Evolutionary conservation across 345 rosid genomes (phyloP).

Genomic region (Eucalyptus melliodora): DNA sequence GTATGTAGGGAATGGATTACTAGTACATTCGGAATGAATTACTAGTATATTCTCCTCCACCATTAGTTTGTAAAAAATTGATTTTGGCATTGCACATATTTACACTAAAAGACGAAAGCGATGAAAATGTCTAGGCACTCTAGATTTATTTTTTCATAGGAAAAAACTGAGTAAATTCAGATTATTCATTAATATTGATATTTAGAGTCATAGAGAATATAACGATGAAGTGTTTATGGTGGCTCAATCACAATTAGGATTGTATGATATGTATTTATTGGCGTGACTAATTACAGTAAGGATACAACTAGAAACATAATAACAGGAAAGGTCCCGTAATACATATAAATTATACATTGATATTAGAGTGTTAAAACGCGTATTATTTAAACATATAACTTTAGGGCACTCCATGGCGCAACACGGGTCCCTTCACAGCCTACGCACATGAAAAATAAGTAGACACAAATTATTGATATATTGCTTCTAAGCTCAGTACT

Average conservation of each 20-base stretch:
- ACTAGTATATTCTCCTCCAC: neutral
- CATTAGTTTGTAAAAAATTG: neutral
- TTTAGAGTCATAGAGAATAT: neutral
- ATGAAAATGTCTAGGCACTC: neutral
- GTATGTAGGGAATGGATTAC: neutral
- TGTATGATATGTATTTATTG: neutral
- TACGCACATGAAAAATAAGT: neutral
- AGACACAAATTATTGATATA: neutral
- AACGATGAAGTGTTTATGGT: neutral
- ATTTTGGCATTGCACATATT: neutral
- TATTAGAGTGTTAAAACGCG: neutral
- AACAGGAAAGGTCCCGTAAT: neutral
- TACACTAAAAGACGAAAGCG: accelerated
- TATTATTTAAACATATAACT: neutral
- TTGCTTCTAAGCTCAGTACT: neutral
- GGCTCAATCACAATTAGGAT: neutral
- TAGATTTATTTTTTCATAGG: neutral
- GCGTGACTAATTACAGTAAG: neutral
- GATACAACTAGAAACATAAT: neutral
- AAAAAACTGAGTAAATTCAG: neutral
- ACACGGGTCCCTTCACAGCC: neutral
- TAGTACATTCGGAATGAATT: too few species aligned
- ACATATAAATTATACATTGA: neutral
- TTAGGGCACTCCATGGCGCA: neutral
- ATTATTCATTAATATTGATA: neutral